These are phyloP conservation scores for Zygoascus tannicola DNA, from an alignment of 805 yeast genomes.

Conservation along the genomic window DNA sequence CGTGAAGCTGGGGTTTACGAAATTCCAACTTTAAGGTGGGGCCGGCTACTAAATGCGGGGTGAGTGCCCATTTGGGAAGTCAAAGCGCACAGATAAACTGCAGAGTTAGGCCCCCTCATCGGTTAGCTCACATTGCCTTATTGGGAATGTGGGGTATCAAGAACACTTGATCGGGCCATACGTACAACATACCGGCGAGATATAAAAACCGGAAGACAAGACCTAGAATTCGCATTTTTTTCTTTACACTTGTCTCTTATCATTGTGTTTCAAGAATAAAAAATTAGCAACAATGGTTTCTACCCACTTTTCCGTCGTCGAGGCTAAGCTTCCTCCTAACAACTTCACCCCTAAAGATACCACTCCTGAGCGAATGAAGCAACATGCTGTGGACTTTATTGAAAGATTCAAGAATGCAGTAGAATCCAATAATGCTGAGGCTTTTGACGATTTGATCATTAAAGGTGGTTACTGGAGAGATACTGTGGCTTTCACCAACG, in stretches of 20 bases:
- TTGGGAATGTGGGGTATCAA: too few relatives aligned
- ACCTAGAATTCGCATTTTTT: too few relatives aligned
- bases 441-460: constrained; percentile 12
- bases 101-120: too few relatives aligned
- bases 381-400: constrained; percentile 1
- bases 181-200: too few relatives aligned
- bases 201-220: too few relatives aligned
- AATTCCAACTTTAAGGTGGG: too few relatives aligned
- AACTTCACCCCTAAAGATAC: constrained; percentile 1
- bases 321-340: constrained; percentile 5
- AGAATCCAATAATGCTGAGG: constrained; percentile 6
- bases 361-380: constrained; percentile 3
- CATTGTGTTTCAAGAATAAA: background rate
- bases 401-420: constrained; percentile 12
- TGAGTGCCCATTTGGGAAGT: too few relatives aligned
- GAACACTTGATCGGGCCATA: too few relatives aligned
- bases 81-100: too few relatives aligned
- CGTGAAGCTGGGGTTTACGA: too few relatives aligned
- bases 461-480: constrained; percentile 18
- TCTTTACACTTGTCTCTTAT: background rate
- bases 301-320: constrained; percentile 6
- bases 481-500: constrained; percentile 18
- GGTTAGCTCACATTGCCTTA: too few relatives aligned
- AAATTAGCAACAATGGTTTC: constrained; percentile 2
- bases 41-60: too few relatives aligned